A percentile compares a stretch with the other conserved stretches of the same genome.
phyloP scores from a whole-genome alignment of 768 basidiomycete genomes.

The Suillus americanus region DNA sequence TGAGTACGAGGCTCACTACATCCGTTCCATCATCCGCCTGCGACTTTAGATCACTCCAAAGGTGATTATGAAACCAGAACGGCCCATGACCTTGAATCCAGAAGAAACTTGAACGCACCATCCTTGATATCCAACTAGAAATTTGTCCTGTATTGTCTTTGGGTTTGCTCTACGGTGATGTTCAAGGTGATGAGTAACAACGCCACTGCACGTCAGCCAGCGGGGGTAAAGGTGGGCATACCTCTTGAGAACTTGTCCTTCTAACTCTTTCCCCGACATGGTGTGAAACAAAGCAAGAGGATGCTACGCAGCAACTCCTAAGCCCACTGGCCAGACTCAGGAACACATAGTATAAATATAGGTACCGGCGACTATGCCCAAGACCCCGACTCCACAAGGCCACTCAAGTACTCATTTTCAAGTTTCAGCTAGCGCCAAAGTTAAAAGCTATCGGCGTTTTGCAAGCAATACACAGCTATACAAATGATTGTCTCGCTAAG shows the following conservation, averaged over 20 bases:
- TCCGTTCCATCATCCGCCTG: not conserved
- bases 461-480: too few relatives aligned
- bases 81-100: not conserved
- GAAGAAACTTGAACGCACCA: slow-evolving; percentile 48
- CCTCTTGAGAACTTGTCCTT: slow-evolving; percentile 12
- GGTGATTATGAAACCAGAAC: not conserved
- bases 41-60: not conserved
- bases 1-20: not conserved
- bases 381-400: too few relatives aligned
- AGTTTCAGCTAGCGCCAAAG: too few relatives aligned
- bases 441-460: not conserved
- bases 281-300: not conserved
- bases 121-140: slow-evolving; percentile 85
- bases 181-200: not conserved
- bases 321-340: not conserved
- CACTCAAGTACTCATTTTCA: too few relatives aligned
- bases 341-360: not conserved
- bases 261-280: slow-evolving; percentile 3
- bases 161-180: slow-evolving; percentile 54
- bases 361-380: too few relatives aligned
- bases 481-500: too few relatives aligned
- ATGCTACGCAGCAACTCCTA: not conserved
- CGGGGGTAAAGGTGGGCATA: not conserved
- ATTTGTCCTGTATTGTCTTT: slow-evolving; percentile 79
- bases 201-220: not conserved